Conservation (phyloP, 2,329 filamentous ascomycete genomes). For the Penicillium sclerotiorum region DNA sequence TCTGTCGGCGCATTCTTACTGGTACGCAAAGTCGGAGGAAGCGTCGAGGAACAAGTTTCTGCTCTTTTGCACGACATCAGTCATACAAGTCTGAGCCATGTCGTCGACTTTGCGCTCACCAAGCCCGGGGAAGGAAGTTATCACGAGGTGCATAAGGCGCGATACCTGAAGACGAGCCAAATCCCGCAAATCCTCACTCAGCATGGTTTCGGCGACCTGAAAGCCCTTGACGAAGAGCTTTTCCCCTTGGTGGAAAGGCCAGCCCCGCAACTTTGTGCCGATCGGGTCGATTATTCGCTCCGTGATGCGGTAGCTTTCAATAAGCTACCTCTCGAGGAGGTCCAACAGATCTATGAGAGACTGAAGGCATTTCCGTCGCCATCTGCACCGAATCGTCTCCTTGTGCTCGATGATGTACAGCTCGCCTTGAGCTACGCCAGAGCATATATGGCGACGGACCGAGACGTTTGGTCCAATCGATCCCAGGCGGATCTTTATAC, state of each 20-base stretch:
- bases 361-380: slow-evolving; percentile 35
- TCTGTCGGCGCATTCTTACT: slow-evolving; percentile 45
- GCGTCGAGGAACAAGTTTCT: slow-evolving; percentile 42
- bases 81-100: slow-evolving; percentile 46
- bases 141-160: slow-evolving; percentile 45
- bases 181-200: slow-evolving; percentile 37
- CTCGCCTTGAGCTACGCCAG: slow-evolving; percentile 36
- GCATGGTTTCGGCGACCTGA: slow-evolving; percentile 34
- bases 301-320: slow-evolving; percentile 40
- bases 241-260: slow-evolving; percentile 44
- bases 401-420: slow-evolving; percentile 34
- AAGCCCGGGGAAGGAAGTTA: slow-evolving; percentile 42
- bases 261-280: slow-evolving; percentile 44
- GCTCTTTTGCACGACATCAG: slow-evolving; percentile 45
- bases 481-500: slow-evolving; percentile 40
- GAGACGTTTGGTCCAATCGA: slow-evolving; percentile 43
- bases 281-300: slow-evolving; percentile 45
- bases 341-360: slow-evolving; percentile 25
- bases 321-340: slow-evolving; percentile 35
- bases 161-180: slow-evolving; percentile 37
- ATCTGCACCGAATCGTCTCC: slow-evolving; percentile 27
- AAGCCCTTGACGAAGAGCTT: slow-evolving; percentile 40
- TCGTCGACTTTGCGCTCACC: slow-evolving; percentile 43
- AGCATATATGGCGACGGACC: slow-evolving; percentile 38
- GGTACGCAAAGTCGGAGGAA: slow-evolving; percentile 39